These are phyloP conservation scores for Viola pubescens DNA, from an alignment of 441 rosid species.

Conservation along the genomic window DNA sequence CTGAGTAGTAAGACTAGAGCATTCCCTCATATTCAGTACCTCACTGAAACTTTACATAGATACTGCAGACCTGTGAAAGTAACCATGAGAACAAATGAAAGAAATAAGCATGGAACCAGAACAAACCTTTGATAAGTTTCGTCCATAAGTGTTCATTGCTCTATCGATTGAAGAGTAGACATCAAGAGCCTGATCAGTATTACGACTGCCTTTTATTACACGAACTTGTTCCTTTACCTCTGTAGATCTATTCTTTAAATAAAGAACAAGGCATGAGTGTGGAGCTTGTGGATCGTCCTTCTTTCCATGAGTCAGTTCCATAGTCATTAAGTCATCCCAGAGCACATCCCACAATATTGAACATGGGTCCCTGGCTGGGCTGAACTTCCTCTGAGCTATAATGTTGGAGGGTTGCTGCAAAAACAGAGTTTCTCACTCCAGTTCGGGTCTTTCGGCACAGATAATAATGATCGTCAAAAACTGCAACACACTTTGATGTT, in stretches of 20 bases:
- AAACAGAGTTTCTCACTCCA: constrained; percentile 23
- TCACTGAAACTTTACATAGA: neutral
- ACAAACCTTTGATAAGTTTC: constrained; percentile 47
- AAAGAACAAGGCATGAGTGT: constrained; percentile 60
- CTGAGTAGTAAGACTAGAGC: neutral
- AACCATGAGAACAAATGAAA: constrained; percentile 1
- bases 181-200: constrained; percentile 64
- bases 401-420: constrained; percentile 84
- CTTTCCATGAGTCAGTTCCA: constrained; percentile 87
- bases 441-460: constrained; percentile 15
- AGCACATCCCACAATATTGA: constrained; percentile 72
- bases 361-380: constrained; percentile 89
- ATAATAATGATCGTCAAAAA: neutral
- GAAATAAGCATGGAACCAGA: constrained; percentile 2
- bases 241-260: constrained; percentile 44
- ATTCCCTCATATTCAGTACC: no score
- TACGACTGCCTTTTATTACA: constrained; percentile 63
- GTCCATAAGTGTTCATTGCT: constrained; percentile 65
- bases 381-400: constrained; percentile 81
- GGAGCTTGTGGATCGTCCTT: constrained; percentile 67
- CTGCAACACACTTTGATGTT: constrained; percentile 3
- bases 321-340: constrained; percentile 53
- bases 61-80: neutral
- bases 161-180: constrained; percentile 68
- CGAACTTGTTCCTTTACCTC: constrained; percentile 70